Base-by-base conservation (phyloP, 169 alveolate species). In the Eimeria tenella region DNA sequence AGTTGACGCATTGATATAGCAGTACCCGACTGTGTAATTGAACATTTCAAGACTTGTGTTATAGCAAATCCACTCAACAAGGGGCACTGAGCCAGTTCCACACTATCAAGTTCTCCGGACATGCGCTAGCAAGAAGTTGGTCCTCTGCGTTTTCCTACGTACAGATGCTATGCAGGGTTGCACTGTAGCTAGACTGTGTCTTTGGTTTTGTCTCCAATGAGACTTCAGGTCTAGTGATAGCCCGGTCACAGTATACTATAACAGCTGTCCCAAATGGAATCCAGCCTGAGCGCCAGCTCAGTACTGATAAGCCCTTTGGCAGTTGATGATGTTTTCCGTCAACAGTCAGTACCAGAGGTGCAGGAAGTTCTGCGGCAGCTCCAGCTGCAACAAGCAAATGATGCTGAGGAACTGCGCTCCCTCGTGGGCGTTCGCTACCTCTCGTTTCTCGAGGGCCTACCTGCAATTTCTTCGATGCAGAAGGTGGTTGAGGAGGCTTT, bases 351-450 rank as follows among this genome's bases (percentile, higher is more conserved):
- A 31, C 90, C 75, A 9, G 90, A 83, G 90, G 75, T 83, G 60
- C 90, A 83, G 90, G 90, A 83, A 42, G 77, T 83, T 74, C 90
- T 83, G 49, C 90, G 77, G 75, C 90, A 83, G 62, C 90, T 83
- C 63, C 90, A 83, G 90, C 75, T 83, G 62, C 90, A 83, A 23
- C 90, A 83, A 75, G 90, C 90, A 49, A 56, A 83, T 23, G 90
- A 83, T 19, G 90, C 52, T n/a, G 90, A 83, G 90, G 90, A 83
- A 58, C 21, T 83, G 90, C 90, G 90, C n/a, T 58, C 90, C 75
- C 60, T 83, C 15, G 25, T 83, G 9, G 90, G 90, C 60, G 75
- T 83, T 19, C 90, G 90, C n/a, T 83, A 83, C 79, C 77, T 83
- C 10, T 83, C 90, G 5, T 83, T 83, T 42, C 90, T 83, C 60